Evolutionary conservation across 23 red algal genomes (phyloP), one percentile per base, ranked within the genome.

Genomic region (Gracilariopsis chorda): DNA sequence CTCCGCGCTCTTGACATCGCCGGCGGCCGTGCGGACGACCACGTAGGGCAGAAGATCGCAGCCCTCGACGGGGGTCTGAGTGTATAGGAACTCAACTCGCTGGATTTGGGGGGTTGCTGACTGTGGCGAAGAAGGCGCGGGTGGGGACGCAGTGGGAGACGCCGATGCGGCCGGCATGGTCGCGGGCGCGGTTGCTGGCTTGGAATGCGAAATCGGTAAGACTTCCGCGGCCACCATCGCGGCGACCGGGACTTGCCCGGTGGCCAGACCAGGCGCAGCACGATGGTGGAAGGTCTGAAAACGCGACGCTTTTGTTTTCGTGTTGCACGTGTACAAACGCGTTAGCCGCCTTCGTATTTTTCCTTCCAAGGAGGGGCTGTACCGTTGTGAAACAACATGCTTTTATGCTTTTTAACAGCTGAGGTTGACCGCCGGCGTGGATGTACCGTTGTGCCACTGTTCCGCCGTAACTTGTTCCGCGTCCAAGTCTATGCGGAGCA

Each of bases 31-130:
- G 39, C 78, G 79, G 20, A 98, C 67, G 47, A 98, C 86, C 34
- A 95, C 92, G 75, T 93, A 98, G 42, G 96, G 96, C 25, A 94
- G 56, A 53, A 98, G 78, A 82, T 95, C 96, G 80, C 96, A 98
- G 20, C 86, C 87, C 29, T 95, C 96, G 11, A 98, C 96, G 57
- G 96, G 96, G 34, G 90, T 93, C 42, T 56, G 67, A 4, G 96
- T 98, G 64, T 95, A 91, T 20, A 95, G 60, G 56, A 98, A 92
- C 63, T 93, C 92, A 13, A 95, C 83, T 40, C 93, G 92, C 47
- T 91, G 39, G 45, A 91, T 60, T 16, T 61, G 88, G 16, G 88
- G 88, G 8, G 65, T 78, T 39, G 57, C 57, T 27, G 60, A 48
- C 58, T 57, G 34, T 5, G 82, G 64, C 19, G 82, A 87, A 3